Conservation (phyloP, 176 grass and related monocot genomes). For the Panicum miliaceum region DNA sequence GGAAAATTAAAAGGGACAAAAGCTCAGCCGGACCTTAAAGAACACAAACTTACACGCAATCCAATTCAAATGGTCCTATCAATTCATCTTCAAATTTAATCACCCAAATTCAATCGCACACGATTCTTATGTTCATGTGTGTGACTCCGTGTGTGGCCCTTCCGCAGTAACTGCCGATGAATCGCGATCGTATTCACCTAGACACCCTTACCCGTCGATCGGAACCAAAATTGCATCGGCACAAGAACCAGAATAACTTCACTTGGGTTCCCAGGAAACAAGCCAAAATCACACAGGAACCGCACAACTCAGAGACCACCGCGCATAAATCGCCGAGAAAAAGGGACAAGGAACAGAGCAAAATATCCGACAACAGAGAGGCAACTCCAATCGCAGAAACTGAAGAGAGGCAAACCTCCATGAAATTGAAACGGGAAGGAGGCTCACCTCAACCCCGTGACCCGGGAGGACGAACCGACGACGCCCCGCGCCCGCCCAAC, state of each 20-base stretch:
- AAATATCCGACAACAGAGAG: background rate
- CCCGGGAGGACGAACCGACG: background rate
- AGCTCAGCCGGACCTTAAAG: conserved; percentile 13
- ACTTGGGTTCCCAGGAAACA: background rate
- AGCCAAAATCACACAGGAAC: conserved; percentile 7
- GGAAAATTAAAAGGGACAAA: background rate
- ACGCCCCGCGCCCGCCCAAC: background rate
- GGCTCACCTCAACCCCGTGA: background rate
- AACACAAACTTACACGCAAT: conserved; percentile 19
- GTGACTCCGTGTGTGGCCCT: background rate
- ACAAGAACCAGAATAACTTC: background rate
- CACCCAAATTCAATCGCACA: background rate
- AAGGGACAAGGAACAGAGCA: background rate
- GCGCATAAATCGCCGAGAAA: background rate
- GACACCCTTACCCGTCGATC: background rate
- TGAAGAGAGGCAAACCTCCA: background rate
- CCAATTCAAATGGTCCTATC: background rate
- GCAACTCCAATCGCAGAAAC: background rate
- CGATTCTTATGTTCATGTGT: background rate
- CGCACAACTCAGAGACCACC: background rate
- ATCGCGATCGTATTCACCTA: background rate
- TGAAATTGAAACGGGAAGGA: background rate
- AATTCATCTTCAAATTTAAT: background rate
- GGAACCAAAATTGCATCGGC: conserved; percentile 4
- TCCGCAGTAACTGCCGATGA: background rate